These are phyloP conservation scores for Extremus antarcticus DNA, from an alignment of 495 filamentous ascomycete genomes.

Conservation along the genomic window DNA sequence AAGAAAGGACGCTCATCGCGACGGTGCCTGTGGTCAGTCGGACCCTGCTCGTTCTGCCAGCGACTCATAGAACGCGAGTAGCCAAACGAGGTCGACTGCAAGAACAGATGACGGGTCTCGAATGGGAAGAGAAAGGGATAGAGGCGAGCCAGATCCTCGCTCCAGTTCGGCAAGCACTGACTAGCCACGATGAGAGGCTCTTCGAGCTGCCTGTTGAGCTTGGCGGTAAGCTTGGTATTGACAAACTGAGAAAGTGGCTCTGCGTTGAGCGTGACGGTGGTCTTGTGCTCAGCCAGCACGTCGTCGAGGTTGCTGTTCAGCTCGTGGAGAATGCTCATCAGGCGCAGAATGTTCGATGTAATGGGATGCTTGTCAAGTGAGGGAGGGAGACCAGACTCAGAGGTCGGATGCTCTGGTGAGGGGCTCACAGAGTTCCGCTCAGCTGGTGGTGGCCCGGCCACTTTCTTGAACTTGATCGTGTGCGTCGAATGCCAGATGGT, in stretches of 20 bases:
- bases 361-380: slow-evolving; percentile 78
- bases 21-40: slow-evolving; percentile 64
- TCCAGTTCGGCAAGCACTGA: slow-evolving; percentile 92
- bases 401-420: slow-evolving; percentile 36
- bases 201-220: slow-evolving; percentile 92
- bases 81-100: slow-evolving; percentile 96
- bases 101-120: slow-evolving; percentile 91
- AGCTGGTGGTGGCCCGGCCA: slow-evolving; percentile 74
- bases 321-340: slow-evolving; percentile 85
- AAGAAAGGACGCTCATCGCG: slow-evolving; percentile 86
- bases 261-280: slow-evolving; percentile 54
- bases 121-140: slow-evolving; percentile 99
- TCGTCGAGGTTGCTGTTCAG: slow-evolving; percentile 93
- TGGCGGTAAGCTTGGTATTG: slow-evolving; percentile 98
- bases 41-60: slow-evolving; percentile 86
- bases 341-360: slow-evolving; percentile 75
- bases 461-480: slow-evolving; percentile 81
- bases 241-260: slow-evolving; percentile 93
- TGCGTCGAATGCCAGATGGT: slow-evolving; percentile 86
- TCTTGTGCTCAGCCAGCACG: slow-evolving; percentile 80
- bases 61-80: slow-evolving; percentile 95
- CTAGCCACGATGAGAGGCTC: slow-evolving; percentile 98
- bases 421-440: slow-evolving; percentile 59
- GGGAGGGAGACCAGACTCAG: slow-evolving; percentile 51
- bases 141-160: slow-evolving; percentile 86